Conservation (phyloP, 768 basidiomycete genomes). For the Mycena floridula region DNA sequence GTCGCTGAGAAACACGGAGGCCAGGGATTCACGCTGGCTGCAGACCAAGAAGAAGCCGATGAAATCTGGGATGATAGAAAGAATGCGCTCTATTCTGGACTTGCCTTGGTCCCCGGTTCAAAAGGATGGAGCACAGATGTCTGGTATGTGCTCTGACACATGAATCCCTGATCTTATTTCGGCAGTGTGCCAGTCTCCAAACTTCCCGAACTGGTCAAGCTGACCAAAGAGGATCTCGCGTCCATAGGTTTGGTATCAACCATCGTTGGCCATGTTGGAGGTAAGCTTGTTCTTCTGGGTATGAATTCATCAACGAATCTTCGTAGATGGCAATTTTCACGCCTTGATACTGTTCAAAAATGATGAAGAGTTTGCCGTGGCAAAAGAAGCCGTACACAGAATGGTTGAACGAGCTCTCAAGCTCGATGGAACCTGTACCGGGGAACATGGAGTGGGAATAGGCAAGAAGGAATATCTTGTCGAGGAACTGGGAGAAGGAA, state of each 20-base stretch:
- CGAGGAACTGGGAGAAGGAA: constrained; percentile 77
- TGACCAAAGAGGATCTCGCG: constrained; percentile 67
- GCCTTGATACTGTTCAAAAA: constrained; percentile 50
- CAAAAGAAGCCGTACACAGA: constrained; percentile 41
- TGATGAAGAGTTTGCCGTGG: constrained; percentile 43
- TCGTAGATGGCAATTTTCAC: constrained; percentile 56
- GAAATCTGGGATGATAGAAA: constrained; percentile 74
- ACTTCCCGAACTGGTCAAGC: constrained; percentile 56
- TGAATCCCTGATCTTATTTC: constrained; percentile 14
- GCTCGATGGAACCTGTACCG: constrained; percentile 72
- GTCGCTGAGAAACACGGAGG: constrained; percentile 64
- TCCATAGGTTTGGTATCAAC: constrained; percentile 49
- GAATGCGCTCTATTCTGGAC: constrained; percentile 51
- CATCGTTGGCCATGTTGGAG: constrained; percentile 74
- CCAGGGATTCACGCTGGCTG: constrained; percentile 59
- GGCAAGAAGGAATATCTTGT: constrained; percentile 80
- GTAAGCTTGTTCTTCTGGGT: too few relatives aligned
- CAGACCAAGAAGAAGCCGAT: constrained; percentile 54
- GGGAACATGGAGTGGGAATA: constrained; percentile 85
- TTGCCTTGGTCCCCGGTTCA: constrained; percentile 51
- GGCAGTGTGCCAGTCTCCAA: constrained; percentile 62
- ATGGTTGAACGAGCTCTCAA: constrained; percentile 66
- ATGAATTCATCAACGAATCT: too few relatives aligned
- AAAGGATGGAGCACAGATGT: constrained; percentile 73
- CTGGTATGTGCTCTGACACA: constrained; percentile 27